Evolutionary conservation across 2,329 filamentous ascomycete species (phyloP).

Genomic region (Colletotrichum sublineola): DNA sequence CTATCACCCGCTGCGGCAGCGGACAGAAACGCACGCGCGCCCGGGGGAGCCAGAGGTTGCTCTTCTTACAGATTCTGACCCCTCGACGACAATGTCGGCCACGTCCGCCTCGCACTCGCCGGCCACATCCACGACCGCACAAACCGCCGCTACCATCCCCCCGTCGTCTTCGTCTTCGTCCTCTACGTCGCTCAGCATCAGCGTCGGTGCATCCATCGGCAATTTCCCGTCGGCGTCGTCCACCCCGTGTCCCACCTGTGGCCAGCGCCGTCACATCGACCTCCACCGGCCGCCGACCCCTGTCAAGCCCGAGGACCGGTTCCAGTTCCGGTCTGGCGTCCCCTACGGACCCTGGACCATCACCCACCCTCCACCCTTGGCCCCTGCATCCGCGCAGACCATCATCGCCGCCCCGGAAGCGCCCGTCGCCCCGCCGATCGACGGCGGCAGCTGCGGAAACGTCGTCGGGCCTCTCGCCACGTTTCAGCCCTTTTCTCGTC

Average conservation of each 20-base stretch:
- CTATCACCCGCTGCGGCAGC: slow-evolving; percentile 12
- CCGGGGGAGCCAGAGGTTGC: slow-evolving; percentile 24
- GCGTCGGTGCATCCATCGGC: slow-evolving; percentile 36
- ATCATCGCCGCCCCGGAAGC: neutral
- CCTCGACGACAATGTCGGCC: slow-evolving; percentile 21
- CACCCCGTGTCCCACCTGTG: slow-evolving; percentile 37
- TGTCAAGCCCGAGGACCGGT: slow-evolving; percentile 39
- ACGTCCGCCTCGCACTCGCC: slow-evolving; percentile 33
- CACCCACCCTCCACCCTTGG: slow-evolving; percentile 19
- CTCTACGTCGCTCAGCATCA: slow-evolving; percentile 34
- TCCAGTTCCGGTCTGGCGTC: slow-evolving; percentile 40
- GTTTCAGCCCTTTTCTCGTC: slow-evolving; percentile 54
- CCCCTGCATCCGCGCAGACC: neutral
- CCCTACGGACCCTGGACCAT: slow-evolving; percentile 37
- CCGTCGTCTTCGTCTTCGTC: slow-evolving; percentile 33
- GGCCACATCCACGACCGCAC: slow-evolving; percentile 33
- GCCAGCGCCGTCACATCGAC: slow-evolving; percentile 36
- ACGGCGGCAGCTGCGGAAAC: neutral
- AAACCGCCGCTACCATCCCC: slow-evolving; percentile 33
- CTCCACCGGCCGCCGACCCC: slow-evolving; percentile 39
- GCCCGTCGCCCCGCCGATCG: neutral
- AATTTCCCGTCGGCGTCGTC: slow-evolving; percentile 30
- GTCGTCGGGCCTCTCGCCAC: slow-evolving; percentile 8
- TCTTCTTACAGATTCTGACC: slow-evolving; percentile 24
- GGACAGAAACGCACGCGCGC: slow-evolving; percentile 26